phyloP scores from a whole-genome alignment of 495 filamentous ascomycete genomes.

The Aspergillus ostianus region DNA sequence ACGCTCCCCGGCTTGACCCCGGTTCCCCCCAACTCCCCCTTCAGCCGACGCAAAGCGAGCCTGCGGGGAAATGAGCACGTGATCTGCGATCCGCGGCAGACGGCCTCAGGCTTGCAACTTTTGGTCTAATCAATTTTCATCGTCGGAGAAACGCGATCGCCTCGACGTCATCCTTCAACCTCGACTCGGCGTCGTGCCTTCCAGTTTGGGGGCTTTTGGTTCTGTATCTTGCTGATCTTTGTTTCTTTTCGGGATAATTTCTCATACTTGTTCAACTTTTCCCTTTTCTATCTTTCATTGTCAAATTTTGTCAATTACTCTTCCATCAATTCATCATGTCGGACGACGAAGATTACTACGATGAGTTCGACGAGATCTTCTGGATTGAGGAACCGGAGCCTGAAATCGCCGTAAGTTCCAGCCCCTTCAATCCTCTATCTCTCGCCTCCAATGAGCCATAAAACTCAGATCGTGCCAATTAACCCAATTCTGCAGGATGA shows the following conservation, averaged over 20 bases:
- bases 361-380: constrained; percentile 43
- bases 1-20: background rate
- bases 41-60: constrained; percentile 47
- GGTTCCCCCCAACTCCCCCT: constrained; percentile 10
- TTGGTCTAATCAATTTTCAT: background rate
- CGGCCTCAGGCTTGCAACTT: background rate
- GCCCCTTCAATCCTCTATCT: background rate
- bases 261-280: background rate
- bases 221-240: background rate
- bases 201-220: background rate
- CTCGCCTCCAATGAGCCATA: background rate
- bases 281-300: background rate
- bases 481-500: constrained; percentile 42
- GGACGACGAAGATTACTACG: constrained; percentile 51
- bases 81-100: constrained; percentile 14
- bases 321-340: constrained; percentile 35
- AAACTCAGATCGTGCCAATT: background rate
- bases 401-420: constrained; percentile 40
- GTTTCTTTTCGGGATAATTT: background rate
- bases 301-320: background rate
- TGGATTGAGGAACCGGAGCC: constrained; percentile 43
- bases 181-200: background rate
- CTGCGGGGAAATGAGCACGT: constrained; percentile 40
- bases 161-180: background rate
- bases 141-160: background rate